These are phyloP conservation scores for Phalaenopsis aphrodite DNA, from an alignment of 106 monocot genomes.

Conservation along the genomic window DNA sequence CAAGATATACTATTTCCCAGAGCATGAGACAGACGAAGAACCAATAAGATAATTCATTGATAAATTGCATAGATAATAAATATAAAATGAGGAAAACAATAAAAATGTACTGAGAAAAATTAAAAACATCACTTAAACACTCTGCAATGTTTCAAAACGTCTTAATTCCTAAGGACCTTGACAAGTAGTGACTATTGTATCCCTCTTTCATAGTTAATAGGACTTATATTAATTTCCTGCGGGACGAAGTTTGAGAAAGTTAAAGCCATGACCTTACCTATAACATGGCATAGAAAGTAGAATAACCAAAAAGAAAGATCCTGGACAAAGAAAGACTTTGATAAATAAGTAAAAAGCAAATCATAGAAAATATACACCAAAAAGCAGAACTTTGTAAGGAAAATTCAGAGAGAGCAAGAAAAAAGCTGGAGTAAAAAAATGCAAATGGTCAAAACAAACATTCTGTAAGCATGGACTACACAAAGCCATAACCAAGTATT, in stretches of 20 bases:
- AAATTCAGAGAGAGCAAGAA: neutral
- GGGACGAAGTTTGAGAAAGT: too few species aligned
- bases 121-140: neutral
- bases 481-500: neutral
- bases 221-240: too few species aligned
- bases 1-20: neutral
- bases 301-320: neutral
- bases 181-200: neutral
- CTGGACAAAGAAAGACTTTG: neutral
- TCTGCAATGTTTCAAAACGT: neutral
- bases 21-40: neutral
- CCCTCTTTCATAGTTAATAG: neutral
- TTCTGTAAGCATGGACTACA: neutral
- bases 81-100: neutral
- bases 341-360: neutral
- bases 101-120: neutral
- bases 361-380: neutral
- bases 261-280: too few species aligned
- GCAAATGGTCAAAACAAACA: neutral
- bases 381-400: neutral
- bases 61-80: neutral
- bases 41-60: neutral
- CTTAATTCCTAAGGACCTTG: neutral
- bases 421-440: neutral
- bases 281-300: neutral